These are phyloP conservation scores for Paramarasmius palmivorus DNA, from an alignment of 1,284 basidiomycete species.

Conservation along the genomic window DNA sequence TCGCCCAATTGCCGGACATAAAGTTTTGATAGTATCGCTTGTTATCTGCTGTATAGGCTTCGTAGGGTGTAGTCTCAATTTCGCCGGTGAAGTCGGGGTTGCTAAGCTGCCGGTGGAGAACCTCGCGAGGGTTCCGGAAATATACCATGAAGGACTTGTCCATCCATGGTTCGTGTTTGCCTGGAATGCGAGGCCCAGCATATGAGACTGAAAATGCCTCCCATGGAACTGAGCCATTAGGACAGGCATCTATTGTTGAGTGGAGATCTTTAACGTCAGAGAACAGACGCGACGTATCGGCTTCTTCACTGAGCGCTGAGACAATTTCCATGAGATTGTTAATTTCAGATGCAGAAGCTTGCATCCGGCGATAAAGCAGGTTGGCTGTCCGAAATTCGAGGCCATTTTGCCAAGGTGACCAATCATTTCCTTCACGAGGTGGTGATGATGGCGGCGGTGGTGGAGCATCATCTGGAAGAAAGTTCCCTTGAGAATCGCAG, in stretches of 20 bases:
- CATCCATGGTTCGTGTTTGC: constrained; percentile 19
- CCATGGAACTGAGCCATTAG: constrained; percentile 23
- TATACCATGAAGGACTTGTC: constrained; percentile 21
- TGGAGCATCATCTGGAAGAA: constrained; percentile 5
- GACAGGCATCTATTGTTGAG: constrained; percentile 13
- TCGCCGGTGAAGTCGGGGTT: constrained; percentile 24
- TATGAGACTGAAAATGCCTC: constrained; percentile 20
- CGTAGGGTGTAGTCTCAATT: constrained; percentile 23
- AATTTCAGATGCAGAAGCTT: constrained; percentile 17
- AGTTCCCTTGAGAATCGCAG: constrained; percentile 13
- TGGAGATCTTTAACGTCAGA: constrained; percentile 5
- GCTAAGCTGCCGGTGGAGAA: constrained; percentile 18
- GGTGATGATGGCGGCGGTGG: constrained; percentile 5
- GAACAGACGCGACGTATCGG: constrained; percentile 2
- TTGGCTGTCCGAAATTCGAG: constrained; percentile 20
- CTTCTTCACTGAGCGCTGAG: constrained; percentile 3
- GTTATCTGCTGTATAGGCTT: constrained; percentile 8
- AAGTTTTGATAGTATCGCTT: constrained; percentile 13
- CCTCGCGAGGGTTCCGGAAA: constrained; percentile 20
- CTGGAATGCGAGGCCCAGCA: constrained; percentile 9
- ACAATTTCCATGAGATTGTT: constrained; percentile 19
- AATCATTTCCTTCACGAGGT: constrained; percentile 15
- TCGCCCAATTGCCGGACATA: constrained; percentile 22
- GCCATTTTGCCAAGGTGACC: constrained; percentile 15
- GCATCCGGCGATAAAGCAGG: constrained; percentile 17